Conservation (phyloP, 2,329 filamentous ascomycete species). For the Myriosclerotinia duriaeana region DNA sequence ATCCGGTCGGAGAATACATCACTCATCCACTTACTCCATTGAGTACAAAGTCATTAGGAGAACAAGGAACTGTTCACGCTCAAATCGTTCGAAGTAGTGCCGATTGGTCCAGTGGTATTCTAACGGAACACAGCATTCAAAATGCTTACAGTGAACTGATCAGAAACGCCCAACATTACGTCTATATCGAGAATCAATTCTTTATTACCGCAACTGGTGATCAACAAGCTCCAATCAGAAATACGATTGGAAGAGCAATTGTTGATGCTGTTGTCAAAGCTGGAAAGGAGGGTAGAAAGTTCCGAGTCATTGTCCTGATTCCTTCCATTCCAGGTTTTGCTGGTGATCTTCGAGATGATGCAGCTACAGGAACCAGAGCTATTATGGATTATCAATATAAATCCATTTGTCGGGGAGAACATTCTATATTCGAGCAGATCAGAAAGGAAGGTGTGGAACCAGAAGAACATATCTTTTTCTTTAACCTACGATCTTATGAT, state of each 20-base stretch:
- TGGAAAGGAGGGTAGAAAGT: conserved; percentile 79
- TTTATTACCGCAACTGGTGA: conserved; percentile 92
- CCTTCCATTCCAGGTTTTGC: conserved; percentile 93
- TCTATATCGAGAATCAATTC: conserved; percentile 99
- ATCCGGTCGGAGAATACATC: conserved; percentile 84
- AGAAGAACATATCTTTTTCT: conserved; percentile 80
- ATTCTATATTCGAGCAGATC: conserved; percentile 86
- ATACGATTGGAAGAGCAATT: conserved; percentile 83
- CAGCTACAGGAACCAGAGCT: conserved; percentile 80
- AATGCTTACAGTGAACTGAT: conserved; percentile 87
- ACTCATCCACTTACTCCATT: conserved; percentile 74
- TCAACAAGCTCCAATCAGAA: conserved; percentile 81
- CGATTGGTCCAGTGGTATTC: conserved; percentile 91
- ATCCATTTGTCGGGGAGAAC: conserved; percentile 84
- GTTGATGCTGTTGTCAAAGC: conserved; percentile 86
- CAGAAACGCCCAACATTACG: conserved; percentile 80
- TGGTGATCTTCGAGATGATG: conserved; percentile 80
- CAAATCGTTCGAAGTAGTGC: conserved; percentile 87
- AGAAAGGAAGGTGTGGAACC: conserved; percentile 74
- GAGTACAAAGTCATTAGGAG: conserved; percentile 59
- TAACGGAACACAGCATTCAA: conserved; percentile 81
- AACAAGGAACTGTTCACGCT: conserved; percentile 73
- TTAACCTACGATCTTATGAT: conserved; percentile 91
- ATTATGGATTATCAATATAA: conserved; percentile 99
- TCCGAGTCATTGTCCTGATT: conserved; percentile 85